A percentile compares a stretch with the other conserved stretches of the same genome.
Evolutionary conservation across 352 stramenopile genomes (phyloP).

Genomic region (Phytophthora fragariaefolia): DNA sequence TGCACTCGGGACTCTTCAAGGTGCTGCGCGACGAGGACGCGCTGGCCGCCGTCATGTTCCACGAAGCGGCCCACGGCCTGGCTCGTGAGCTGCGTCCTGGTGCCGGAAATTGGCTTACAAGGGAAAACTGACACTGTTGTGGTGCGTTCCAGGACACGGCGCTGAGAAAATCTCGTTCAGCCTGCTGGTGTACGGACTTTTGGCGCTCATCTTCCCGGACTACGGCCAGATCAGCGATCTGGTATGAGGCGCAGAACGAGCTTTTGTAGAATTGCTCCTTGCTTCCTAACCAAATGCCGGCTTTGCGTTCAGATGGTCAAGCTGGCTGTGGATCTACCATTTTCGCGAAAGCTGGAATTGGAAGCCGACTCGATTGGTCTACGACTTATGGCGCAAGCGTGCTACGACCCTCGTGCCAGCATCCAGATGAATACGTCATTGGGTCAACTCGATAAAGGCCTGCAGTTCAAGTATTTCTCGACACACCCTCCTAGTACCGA

Average conservation of each 20-base stretch:
- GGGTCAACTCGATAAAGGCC: conserved; percentile 36
- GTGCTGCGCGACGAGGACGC: conserved; percentile 65
- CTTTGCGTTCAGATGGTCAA: conserved; percentile 47
- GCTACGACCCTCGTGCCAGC: conserved; percentile 62
- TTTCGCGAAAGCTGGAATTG: conserved; percentile 60
- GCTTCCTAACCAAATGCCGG: neutral
- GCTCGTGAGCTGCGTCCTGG: conserved; percentile 57
- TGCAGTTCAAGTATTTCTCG: conserved; percentile 75
- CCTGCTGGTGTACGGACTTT: conserved; percentile 57
- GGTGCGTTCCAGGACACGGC: conserved; percentile 54
- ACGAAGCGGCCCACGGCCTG: conserved; percentile 73
- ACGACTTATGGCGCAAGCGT: conserved; percentile 63
- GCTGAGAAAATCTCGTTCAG: conserved; percentile 78
- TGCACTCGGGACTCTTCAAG: conserved; percentile 78
- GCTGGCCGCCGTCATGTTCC: conserved; percentile 73
- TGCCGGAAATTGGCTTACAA: neutral
- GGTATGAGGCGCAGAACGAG: conserved; percentile 21
- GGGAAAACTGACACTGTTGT: neutral
- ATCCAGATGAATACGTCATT: conserved; percentile 60
- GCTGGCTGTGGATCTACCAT: conserved; percentile 59
- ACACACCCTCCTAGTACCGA: conserved; percentile 74
- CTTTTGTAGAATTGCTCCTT: no score
- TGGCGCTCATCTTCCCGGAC: conserved; percentile 60
- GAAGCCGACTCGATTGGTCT: conserved; percentile 66
- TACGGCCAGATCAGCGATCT: conserved; percentile 66